Evolutionary conservation across 2,329 filamentous ascomycete genomes (phyloP).

Genomic region (Claviceps sp.): DNA sequence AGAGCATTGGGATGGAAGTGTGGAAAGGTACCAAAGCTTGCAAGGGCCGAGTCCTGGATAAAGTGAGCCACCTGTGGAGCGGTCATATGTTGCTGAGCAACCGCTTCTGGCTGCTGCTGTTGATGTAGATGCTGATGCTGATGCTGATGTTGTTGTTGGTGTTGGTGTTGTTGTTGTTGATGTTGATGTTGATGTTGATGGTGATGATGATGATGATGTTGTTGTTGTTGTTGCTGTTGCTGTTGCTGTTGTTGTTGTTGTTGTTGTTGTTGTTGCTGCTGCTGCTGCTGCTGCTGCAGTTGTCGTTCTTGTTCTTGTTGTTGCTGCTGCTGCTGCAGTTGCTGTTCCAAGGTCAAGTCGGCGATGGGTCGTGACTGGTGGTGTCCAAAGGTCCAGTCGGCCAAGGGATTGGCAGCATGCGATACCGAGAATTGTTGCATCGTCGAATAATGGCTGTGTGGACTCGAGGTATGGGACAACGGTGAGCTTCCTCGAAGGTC

Average conservation of each 20-base stretch:
- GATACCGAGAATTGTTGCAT: conserved; percentile 43
- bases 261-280: conserved; percentile 27
- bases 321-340: conserved; percentile 28
- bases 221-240: conserved; percentile 34
- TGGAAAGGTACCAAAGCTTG: conserved; percentile 40
- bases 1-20: conserved; percentile 42
- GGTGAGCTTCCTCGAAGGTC: conserved; percentile 35
- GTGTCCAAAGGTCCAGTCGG: conserved; percentile 49
- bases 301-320: conserved; percentile 34
- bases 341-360: conserved; percentile 49
- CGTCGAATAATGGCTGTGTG: conserved; percentile 34
- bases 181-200: conserved; percentile 23
- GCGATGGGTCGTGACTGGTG: conserved; percentile 36
- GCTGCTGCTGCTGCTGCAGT: conserved; percentile 22
- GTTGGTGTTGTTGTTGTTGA: conserved; percentile 35
- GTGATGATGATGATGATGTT: conserved; percentile 21
- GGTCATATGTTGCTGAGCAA: conserved; percentile 24
- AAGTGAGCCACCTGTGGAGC: conserved; percentile 36
- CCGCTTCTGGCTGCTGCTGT: conserved; percentile 23
- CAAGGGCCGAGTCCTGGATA: conserved; percentile 43
- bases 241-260: conserved; percentile 22
- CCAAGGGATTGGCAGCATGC: conserved; percentile 36
- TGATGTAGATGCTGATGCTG: conserved; percentile 33
- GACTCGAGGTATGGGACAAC: conserved; percentile 37
- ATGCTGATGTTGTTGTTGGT: conserved; percentile 22